A percentile compares a stretch with the other conserved stretches of the same genome.
These are phyloP conservation scores for Karstenula rhodostoma DNA, from an alignment of 2,329 filamentous ascomycete species.

Conservation along the genomic window DNA sequence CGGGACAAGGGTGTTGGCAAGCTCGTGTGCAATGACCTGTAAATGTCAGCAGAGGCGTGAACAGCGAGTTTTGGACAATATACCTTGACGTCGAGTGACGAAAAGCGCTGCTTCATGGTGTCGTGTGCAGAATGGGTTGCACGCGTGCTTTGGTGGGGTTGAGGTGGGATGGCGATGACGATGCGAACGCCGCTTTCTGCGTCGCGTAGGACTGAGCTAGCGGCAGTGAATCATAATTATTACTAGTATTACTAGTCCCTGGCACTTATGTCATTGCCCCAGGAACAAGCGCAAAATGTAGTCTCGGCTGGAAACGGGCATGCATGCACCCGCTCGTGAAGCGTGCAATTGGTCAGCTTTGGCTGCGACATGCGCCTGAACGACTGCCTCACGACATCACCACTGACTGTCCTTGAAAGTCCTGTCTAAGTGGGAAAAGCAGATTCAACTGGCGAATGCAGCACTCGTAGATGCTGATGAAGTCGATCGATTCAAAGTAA, in stretches of 20 bases:
- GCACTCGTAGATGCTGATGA: background rate
- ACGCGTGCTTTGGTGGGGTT: conserved; percentile 32
- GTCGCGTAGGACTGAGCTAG: conserved; percentile 32
- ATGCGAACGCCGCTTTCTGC: conserved; percentile 27
- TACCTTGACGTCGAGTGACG: conserved; percentile 79
- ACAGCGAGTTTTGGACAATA: background rate
- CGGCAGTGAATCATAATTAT: conserved; percentile 2
- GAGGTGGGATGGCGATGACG: conserved; percentile 42
- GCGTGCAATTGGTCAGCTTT: background rate
- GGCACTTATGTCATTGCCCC: conserved; percentile 21
- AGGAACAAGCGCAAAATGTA: background rate
- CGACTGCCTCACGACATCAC: background rate
- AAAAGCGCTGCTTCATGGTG: conserved; percentile 80
- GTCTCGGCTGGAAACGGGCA: no score
- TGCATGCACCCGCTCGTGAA: background rate
- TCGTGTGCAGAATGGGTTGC: conserved; percentile 35
- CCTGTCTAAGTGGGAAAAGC: background rate
- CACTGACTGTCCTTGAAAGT: background rate
- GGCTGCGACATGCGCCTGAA: background rate
- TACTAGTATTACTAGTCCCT: no score
- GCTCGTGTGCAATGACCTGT: conserved; percentile 93
- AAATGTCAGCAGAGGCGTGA: conserved; percentile 14
- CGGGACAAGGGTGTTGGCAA: conserved; percentile 76
- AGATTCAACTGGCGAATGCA: background rate
- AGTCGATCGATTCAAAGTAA: conserved; percentile 2